phyloP scores from a whole-genome alignment of 371 early-diverging fungal genomes.

The Capillidium heterosporum region DNA sequence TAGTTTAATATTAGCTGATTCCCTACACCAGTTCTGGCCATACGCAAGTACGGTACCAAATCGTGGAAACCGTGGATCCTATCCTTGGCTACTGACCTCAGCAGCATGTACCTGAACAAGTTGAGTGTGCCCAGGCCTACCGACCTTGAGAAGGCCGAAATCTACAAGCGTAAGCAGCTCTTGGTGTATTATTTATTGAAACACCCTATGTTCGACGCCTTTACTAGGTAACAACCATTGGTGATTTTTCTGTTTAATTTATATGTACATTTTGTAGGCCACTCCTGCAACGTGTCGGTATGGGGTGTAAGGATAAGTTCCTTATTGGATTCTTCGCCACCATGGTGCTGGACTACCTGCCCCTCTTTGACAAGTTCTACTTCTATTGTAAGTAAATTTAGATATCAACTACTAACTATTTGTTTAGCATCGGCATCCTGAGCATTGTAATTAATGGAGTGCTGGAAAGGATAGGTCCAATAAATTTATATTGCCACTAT shows the following conservation, averaged over 20 bases:
- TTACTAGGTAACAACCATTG: slow-evolving; percentile 37
- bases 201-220: slow-evolving; percentile 63
- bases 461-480: no score
- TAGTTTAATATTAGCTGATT: neutral
- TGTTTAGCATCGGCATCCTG: no score
- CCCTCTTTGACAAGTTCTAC: slow-evolving; percentile 83
- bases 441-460: no score
- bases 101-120: slow-evolving; percentile 26
- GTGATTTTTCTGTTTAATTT: neutral
- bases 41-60: slow-evolving; percentile 46
- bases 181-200: slow-evolving; percentile 67
- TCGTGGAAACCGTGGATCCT: slow-evolving; percentile 78
- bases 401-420: no score
- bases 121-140: slow-evolving; percentile 12
- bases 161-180: slow-evolving; percentile 39
- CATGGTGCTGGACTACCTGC: slow-evolving; percentile 71
- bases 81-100: slow-evolving; percentile 52
- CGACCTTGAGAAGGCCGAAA: slow-evolving; percentile 49
- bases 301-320: slow-evolving; percentile 34
- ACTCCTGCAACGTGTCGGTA: slow-evolving; percentile 24
- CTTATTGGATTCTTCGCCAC: slow-evolving; percentile 23
- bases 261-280: slow-evolving; percentile 8
- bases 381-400: slow-evolving; percentile 42
- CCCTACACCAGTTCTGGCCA: slow-evolving; percentile 32
- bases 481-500: no score